Evolutionary conservation across 2,329 filamentous ascomycete genomes (phyloP).

Genomic region (Bertia moriformis): DNA sequence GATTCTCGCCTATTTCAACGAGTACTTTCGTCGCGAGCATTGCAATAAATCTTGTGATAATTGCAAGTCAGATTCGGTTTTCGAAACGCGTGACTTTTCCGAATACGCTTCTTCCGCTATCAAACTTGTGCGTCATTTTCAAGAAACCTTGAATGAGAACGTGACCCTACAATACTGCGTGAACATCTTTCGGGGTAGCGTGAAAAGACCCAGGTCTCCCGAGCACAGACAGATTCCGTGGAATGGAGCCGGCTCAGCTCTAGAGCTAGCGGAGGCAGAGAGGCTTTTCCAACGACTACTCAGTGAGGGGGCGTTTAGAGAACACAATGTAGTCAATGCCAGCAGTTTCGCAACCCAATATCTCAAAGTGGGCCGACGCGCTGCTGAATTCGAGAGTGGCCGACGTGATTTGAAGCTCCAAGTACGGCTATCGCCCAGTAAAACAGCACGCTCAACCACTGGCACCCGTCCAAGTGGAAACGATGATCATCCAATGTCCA

Average conservation of each 20-base stretch:
- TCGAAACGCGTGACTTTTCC: conserved; percentile 65
- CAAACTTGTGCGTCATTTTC: conserved; percentile 36
- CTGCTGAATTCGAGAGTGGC: conserved; percentile 11
- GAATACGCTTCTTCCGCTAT: conserved; percentile 59
- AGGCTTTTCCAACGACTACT: conserved; percentile 69
- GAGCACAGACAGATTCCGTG: conserved; percentile 36
- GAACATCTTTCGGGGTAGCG: conserved; percentile 65
- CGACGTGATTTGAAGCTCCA: conserved; percentile 14
- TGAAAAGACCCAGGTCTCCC: conserved; percentile 39
- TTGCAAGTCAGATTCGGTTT: conserved; percentile 59
- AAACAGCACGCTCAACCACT: conserved; percentile 17
- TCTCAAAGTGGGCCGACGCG: conserved; percentile 20
- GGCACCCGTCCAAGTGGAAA: conserved; percentile 18
- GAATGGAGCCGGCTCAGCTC: conserved; percentile 52
- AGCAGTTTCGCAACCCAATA: conserved; percentile 63
- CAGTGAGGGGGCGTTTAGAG: conserved; percentile 57
- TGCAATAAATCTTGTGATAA: conserved; percentile 78
- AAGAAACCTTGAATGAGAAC: conserved; percentile 32
- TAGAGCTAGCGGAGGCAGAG: conserved; percentile 66
- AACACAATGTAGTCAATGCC: conserved; percentile 45
- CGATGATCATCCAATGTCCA: conserved; percentile 20
- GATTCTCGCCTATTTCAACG: conserved; percentile 87
- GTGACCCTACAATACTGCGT: conserved; percentile 68
- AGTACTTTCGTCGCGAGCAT: conserved; percentile 57
- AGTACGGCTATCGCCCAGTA: conserved; percentile 14